A percentile compares a stretch with the other conserved stretches of the same genome.
These are phyloP conservation scores for Jatropha podagrica DNA, from an alignment of 441 rosid species.

Conservation along the genomic window DNA sequence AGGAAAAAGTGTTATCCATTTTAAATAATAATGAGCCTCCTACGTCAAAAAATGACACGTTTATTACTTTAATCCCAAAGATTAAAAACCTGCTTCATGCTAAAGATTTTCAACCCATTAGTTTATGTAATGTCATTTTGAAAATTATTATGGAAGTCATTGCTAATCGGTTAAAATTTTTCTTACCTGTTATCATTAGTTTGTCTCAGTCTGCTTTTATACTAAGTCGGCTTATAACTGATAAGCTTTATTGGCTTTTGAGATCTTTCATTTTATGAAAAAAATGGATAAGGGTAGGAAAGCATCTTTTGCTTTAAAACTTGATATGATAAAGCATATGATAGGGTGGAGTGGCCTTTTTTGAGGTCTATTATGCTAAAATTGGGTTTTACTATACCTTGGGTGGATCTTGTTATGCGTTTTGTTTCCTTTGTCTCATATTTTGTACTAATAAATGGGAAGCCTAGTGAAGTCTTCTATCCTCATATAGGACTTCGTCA, in stretches of 20 bases:
- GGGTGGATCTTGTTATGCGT: neutral
- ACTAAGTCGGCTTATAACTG: neutral
- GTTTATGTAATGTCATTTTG: neutral
- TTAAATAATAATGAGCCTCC: too few relatives aligned
- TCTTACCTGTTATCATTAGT: neutral
- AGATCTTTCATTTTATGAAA: neutral
- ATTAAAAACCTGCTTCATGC: too few relatives aligned
- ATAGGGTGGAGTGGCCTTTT: neutral
- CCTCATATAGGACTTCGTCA: neutral
- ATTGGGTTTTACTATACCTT: too few relatives aligned
- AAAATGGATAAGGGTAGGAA: neutral
- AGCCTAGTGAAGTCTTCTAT: neutral
- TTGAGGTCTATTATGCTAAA: neutral
- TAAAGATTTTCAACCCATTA: too few relatives aligned
- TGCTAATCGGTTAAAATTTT: neutral
- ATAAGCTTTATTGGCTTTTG: neutral
- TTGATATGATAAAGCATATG: neutral
- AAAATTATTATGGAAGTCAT: neutral
- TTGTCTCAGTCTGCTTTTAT: neutral
- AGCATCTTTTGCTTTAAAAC: neutral
- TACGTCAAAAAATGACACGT: too few relatives aligned
- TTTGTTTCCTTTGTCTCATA: neutral
- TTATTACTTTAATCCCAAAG: too few relatives aligned
- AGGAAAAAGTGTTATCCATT: too few relatives aligned
- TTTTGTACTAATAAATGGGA: neutral